phyloP scores from a whole-genome alignment of 1,284 basidiomycete species.

The Sphagnurus paluster region DNA sequence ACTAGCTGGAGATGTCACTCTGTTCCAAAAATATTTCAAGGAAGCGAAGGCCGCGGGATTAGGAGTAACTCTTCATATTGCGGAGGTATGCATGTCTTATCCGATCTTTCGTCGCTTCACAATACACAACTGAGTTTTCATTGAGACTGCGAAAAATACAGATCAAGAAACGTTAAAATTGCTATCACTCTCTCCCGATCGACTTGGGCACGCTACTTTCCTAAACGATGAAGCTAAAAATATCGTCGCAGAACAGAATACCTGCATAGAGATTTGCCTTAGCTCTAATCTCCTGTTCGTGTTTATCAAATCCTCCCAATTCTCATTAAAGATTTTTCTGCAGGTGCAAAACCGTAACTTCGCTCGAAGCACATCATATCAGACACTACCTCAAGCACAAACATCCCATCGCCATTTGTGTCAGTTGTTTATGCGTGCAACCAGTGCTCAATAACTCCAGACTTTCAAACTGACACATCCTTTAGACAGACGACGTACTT shows the following conservation, averaged over 20 bases:
- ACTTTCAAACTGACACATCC: not conserved
- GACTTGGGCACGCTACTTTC: slow-evolving; percentile 84
- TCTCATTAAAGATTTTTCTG: not conserved
- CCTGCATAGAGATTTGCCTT: slow-evolving; percentile 79
- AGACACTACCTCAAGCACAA: slow-evolving; percentile 59
- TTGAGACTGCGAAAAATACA: slow-evolving; percentile 51
- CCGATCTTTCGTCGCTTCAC: not conserved
- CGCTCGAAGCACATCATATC: slow-evolving; percentile 72
- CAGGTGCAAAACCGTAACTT: slow-evolving; percentile 69
- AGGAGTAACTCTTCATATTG: slow-evolving; percentile 76
- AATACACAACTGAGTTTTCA: not conserved
- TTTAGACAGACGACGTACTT: slow-evolving; percentile 79
- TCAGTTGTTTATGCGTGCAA: too few species aligned
- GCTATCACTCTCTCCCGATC: slow-evolving; percentile 62
- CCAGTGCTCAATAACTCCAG: too few species aligned
- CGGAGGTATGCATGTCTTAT: slow-evolving; percentile 73
- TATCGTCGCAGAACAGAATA: slow-evolving; percentile 57
- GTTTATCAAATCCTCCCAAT: not conserved
- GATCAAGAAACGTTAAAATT: slow-evolving; percentile 62
- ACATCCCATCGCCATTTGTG: slow-evolving; percentile 76
- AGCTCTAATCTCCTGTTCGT: slow-evolving; percentile 77
- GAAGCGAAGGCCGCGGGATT: slow-evolving; percentile 60
- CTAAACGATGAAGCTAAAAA: slow-evolving; percentile 60
- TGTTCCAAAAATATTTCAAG: slow-evolving; percentile 53
- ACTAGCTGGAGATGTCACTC: slow-evolving; percentile 52